phyloP scores from a whole-genome alignment of 306 rosid species.

The Psophocarpus tetragonolobus region DNA sequence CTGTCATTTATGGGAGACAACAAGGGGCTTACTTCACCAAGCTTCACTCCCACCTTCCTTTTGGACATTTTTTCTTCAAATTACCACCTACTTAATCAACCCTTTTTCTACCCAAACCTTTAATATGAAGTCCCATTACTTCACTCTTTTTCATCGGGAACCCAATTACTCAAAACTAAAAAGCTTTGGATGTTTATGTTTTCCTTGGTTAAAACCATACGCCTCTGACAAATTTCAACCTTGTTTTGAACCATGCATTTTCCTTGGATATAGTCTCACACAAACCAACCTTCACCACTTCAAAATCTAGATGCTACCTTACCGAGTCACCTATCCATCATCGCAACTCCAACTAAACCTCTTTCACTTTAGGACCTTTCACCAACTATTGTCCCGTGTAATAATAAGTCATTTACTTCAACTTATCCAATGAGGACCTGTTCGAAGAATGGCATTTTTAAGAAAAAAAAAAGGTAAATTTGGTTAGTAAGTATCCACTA shows the following conservation, averaged over 20 bases:
- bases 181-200: background rate
- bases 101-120: too few species aligned
- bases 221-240: background rate
- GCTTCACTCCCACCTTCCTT: background rate
- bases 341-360: too few species aligned
- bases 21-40: background rate
- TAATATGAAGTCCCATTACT: background rate
- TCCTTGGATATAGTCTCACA: background rate
- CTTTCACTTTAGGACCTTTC: too few species aligned
- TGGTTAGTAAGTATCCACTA: too few species aligned
- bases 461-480: too few species aligned
- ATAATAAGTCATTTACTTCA: too few species aligned
- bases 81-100: background rate
- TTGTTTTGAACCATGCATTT: background rate
- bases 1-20: background rate
- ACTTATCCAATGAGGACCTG: too few species aligned
- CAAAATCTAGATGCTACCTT: too few species aligned
- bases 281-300: background rate
- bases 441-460: too few species aligned
- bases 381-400: too few species aligned
- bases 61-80: background rate
- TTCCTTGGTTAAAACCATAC: background rate
- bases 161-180: background rate
- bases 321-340: too few species aligned
- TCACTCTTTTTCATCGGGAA: background rate